Percentiles rank a stretch among this genome's conserved stretches.
These are phyloP conservation scores for Plasmodium reichenowi DNA, from an alignment of 169 alveolate species.

Conservation along the genomic window DNA sequence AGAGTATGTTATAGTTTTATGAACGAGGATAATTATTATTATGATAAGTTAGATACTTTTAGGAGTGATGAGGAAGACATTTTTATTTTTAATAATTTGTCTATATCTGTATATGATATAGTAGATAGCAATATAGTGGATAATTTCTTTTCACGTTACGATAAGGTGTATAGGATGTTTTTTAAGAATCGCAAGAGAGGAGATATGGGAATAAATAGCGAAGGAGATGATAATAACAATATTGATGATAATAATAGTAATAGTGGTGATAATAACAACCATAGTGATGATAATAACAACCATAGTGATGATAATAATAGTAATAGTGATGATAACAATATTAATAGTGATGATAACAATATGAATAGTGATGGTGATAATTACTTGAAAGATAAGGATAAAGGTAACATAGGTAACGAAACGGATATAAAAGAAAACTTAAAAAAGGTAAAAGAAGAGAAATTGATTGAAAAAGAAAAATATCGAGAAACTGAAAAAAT, in stretches of 20 bases:
- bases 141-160: constrained; percentile 61
- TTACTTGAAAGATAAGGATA: constrained; percentile 33
- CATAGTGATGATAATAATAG: constrained; percentile 59
- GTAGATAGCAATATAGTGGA: constrained; percentile 41
- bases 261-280: constrained; percentile 64
- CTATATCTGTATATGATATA: constrained; percentile 20
- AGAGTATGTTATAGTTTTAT: constrained; percentile 20
- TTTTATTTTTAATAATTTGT: constrained; percentile 46
- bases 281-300: constrained; percentile 56
- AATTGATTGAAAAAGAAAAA: constrained; percentile 37
- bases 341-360: constrained; percentile 11
- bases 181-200: constrained; percentile 38
- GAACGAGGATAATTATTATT: constrained; percentile 33
- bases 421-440: background rate
- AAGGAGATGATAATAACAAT: constrained; percentile 78
- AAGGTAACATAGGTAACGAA: constrained; percentile 20
- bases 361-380: constrained; percentile 22
- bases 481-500: constrained; percentile 77
- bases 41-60: constrained; percentile 32
- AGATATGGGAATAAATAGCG: constrained; percentile 72
- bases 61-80: constrained; percentile 14
- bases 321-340: constrained; percentile 50
- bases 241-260: constrained; percentile 77
- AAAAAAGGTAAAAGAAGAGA: constrained; percentile 55
- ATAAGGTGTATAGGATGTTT: constrained; percentile 28